These are phyloP conservation scores for Coniosporium tulheliwenetii DNA, from an alignment of 2,329 filamentous ascomycete species.

Conservation along the genomic window DNA sequence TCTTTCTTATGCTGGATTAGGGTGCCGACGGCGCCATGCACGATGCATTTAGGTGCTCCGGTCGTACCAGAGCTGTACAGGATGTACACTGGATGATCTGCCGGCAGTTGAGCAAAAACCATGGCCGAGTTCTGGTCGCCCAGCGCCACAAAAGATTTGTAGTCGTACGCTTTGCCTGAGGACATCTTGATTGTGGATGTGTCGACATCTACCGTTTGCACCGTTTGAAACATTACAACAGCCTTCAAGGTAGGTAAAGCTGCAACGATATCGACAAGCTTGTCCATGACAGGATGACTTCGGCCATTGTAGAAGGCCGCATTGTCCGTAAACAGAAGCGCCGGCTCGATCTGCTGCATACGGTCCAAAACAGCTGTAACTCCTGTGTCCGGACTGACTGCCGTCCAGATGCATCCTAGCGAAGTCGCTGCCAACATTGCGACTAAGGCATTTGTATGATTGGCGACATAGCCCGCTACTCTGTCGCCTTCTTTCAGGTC, in stretches of 20 bases:
- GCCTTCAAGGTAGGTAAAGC: constrained; percentile 51
- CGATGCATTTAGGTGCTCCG: constrained; percentile 75
- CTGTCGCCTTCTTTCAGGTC: constrained; percentile 48
- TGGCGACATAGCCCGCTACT: constrained; percentile 65
- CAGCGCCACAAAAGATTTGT: constrained; percentile 25
- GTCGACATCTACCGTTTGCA: constrained; percentile 24
- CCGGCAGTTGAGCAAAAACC: constrained; percentile 59
- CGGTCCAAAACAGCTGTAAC: constrained; percentile 83
- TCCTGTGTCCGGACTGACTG: constrained; percentile 82
- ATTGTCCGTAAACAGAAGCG: constrained; percentile 74
- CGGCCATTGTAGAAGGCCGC: constrained; percentile 85
- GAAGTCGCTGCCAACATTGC: constrained; percentile 75
- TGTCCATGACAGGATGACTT: constrained; percentile 62
- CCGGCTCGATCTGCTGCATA: constrained; percentile 69
- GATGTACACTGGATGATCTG: constrained; percentile 85
- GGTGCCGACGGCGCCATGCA: constrained; percentile 81
- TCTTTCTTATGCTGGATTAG: constrained; percentile 92
- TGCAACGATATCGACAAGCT: constrained; percentile 61
- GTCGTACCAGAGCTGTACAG: constrained; percentile 91
- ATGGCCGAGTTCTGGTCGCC: constrained; percentile 12
- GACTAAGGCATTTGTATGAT: constrained; percentile 74
- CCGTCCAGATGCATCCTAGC: constrained; percentile 82
- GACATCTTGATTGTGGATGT: constrained; percentile 22
- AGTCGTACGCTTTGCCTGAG: constrained; percentile 19
- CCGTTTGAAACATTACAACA: constrained; percentile 61